A percentile compares a stretch with the other conserved stretches of the same genome.
Conservation (phyloP, 495 filamentous ascomycete species). For the Cercophora samala region DNA sequence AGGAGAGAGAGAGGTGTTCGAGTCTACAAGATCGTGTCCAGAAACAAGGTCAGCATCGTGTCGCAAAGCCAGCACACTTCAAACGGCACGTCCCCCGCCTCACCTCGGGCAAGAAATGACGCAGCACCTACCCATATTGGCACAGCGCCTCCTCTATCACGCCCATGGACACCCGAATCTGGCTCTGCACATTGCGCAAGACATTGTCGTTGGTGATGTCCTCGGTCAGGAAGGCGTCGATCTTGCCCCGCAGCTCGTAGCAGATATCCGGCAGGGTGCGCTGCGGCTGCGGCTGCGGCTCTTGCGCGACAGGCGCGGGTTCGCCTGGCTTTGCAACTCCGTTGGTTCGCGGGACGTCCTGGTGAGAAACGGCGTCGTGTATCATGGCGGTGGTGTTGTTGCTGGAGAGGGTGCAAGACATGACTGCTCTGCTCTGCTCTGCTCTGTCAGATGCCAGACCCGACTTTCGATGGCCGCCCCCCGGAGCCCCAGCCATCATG, state of each 20-base stretch:
- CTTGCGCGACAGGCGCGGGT: neutral
- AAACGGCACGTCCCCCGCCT: slow-evolving; percentile 5
- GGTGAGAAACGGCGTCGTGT: neutral
- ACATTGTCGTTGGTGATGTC: slow-evolving; percentile 48
- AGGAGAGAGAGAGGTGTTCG: slow-evolving; percentile 81
- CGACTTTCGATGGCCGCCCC: neutral
- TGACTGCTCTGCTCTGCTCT: neutral
- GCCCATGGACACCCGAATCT: slow-evolving; percentile 64
- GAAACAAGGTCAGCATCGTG: slow-evolving; percentile 10
- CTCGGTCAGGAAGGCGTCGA: slow-evolving; percentile 66
- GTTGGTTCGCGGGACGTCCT: neutral
- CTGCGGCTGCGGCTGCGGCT: slow-evolving; percentile 7
- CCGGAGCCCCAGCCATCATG: neutral
- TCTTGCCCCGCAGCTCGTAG: slow-evolving; percentile 54
- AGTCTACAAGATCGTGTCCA: slow-evolving; percentile 45
- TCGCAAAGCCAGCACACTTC: slow-evolving; percentile 6
- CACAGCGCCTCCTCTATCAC: slow-evolving; percentile 70
- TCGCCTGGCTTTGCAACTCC: neutral
- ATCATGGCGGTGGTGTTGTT: slow-evolving; percentile 9
- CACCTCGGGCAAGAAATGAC: slow-evolving; percentile 16
- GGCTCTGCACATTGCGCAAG: slow-evolving; percentile 64
- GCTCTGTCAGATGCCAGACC: slow-evolving; percentile 8
- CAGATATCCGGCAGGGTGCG: slow-evolving; percentile 31
- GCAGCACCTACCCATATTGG: slow-evolving; percentile 58
- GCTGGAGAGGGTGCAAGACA: neutral